These are phyloP conservation scores for Rhipidocladum racemiflorum DNA, from an alignment of 176 grass and related monocot species.

Conservation along the genomic window DNA sequence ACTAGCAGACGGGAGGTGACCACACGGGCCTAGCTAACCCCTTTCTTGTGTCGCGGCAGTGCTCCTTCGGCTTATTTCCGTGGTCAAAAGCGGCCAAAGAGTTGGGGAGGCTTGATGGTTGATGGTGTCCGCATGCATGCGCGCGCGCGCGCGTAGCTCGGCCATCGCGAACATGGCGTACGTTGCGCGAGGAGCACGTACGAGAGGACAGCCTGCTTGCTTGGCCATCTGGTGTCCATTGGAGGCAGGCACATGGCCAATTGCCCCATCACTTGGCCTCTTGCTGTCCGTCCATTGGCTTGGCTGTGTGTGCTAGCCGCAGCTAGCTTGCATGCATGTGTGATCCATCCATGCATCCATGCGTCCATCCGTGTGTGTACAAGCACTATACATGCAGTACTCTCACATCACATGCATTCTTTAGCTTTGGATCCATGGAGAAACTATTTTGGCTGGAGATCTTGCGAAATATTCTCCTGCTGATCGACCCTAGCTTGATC, in stretches of 20 bases:
- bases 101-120: too few species aligned
- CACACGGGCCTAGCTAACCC: neutral
- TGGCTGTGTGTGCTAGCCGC: neutral
- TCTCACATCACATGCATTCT: neutral
- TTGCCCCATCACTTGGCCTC: constrained; percentile 17
- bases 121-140: neutral
- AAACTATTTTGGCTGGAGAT: neutral
- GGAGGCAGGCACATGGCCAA: constrained; percentile 21
- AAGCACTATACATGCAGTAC: neutral
- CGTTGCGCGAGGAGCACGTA: neutral
- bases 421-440: neutral
- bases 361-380: neutral
- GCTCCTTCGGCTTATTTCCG: constrained; percentile 12
- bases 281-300: constrained; percentile 28
- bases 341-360: neutral
- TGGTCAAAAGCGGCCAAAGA: constrained; percentile 25
- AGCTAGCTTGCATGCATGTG: neutral
- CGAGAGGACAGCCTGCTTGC: neutral
- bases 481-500: neutral
- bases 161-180: neutral
- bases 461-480: neutral
- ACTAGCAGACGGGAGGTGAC: too few species aligned
- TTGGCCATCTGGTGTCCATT: neutral
- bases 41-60: neutral
- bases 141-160: neutral